Conservation (phyloP, 2,329 filamentous ascomycete species). For the Neopestalotiopsis rosae region DNA sequence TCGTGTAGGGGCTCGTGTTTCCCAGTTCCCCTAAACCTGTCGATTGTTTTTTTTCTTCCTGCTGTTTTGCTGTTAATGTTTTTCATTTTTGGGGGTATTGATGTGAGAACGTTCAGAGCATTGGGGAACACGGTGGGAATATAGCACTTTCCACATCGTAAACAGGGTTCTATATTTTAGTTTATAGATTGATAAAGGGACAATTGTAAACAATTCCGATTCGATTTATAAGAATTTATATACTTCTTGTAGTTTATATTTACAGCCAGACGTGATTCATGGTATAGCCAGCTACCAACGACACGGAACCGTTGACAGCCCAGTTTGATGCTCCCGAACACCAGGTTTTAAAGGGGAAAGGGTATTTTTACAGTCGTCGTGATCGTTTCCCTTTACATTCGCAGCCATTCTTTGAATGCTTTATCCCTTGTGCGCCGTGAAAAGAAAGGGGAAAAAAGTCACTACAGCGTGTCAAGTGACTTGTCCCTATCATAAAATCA, state of each 20-base stretch:
- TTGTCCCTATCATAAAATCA: slow-evolving; percentile 21
- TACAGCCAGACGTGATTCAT: neutral
- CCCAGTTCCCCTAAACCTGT: no score
- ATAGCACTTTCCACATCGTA: no score
- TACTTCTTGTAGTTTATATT: neutral
- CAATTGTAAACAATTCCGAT: no score
- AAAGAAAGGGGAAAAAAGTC: neutral
- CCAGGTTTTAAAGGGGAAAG: neutral
- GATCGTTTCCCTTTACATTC: neutral
- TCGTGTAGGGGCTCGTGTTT: no score
- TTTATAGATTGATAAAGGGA: no score
- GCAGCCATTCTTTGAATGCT: neutral
- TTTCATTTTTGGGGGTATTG: no score
- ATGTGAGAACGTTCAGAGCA: no score
- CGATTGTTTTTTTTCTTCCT: no score
- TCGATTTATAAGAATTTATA: neutral
- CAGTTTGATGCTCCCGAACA: neutral
- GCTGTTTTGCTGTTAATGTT: no score
- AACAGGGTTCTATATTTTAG: no score
- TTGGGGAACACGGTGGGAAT: no score
- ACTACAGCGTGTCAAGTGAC: neutral
- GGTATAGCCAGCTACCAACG: neutral
- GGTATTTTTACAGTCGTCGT: neutral
- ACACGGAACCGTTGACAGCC: neutral
- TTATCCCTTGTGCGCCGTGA: neutral